Evolutionary conservation across 2,329 filamentous ascomycete species (phyloP).

Genomic region (Didymellaceae sp.): DNA sequence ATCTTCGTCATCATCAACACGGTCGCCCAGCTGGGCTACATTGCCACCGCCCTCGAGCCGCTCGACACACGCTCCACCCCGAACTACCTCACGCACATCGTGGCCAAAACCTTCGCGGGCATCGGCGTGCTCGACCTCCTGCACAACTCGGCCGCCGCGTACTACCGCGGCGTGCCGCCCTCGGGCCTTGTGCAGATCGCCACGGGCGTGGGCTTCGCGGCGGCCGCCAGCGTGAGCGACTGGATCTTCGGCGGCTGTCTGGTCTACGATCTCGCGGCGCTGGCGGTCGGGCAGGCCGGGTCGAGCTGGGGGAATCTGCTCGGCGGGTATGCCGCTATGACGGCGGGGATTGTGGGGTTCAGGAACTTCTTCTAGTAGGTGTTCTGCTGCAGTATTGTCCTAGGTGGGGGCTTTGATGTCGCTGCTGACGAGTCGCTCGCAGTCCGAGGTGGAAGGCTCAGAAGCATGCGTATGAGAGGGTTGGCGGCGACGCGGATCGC

Average conservation of each 20-base stretch:
- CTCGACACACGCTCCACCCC: conserved; percentile 59
- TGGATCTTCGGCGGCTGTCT: conserved; percentile 67
- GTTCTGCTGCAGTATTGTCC: too few relatives aligned
- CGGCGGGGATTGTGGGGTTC: conserved; percentile 60
- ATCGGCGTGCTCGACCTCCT: conserved; percentile 66
- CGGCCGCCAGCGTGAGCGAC: conserved; percentile 58
- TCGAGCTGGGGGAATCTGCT: conserved; percentile 59
- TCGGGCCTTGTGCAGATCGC: conserved; percentile 57
- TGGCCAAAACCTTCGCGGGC: conserved; percentile 66
- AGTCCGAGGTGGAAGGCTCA: conserved; percentile 36
- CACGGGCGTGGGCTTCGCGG: conserved; percentile 62
- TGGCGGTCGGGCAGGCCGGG: conserved; percentile 60
- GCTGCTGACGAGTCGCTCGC: conserved; percentile 29
- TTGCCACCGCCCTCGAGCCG: conserved; percentile 55
- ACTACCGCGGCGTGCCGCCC: conserved; percentile 58
- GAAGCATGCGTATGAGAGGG: conserved; percentile 28
- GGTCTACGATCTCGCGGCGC: conserved; percentile 63
- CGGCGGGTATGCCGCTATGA: conserved; percentile 58
- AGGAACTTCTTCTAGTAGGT: conserved; percentile 61
- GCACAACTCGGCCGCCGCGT: conserved; percentile 65
- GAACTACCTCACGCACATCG: conserved; percentile 64
- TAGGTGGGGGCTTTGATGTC: too few relatives aligned
- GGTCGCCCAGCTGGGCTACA: conserved; percentile 61
- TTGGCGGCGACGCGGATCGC: conserved; percentile 16
- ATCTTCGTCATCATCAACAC: conserved; percentile 64